phyloP scores from a whole-genome alignment of 352 stramenopile species.

The Pythium plurisporium region DNA sequence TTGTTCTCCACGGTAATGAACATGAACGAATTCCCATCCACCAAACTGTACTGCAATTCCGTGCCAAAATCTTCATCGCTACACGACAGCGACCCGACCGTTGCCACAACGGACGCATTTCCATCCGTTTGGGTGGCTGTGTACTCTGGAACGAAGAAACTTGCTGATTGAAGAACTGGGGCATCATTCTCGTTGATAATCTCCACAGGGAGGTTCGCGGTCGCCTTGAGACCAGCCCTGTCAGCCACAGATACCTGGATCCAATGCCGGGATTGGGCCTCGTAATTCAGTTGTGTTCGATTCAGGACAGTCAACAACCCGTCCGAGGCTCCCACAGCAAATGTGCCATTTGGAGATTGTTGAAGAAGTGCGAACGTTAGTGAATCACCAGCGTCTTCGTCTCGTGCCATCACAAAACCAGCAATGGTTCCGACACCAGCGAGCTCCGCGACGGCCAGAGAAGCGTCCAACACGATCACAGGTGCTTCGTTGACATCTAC shows the following conservation, averaged over 20 bases:
- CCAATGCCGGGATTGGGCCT: constrained; percentile 4
- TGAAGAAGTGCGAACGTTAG: constrained; percentile 20
- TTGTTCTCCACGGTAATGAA: constrained; percentile 43
- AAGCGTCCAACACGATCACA: constrained; percentile 14
- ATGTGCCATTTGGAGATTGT: constrained; percentile 13
- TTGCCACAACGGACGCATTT: constrained; percentile 13
- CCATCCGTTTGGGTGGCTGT: not conserved
- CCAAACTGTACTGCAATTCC: constrained; percentile 30
- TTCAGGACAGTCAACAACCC: constrained; percentile 14
- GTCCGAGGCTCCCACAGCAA: constrained; percentile 6
- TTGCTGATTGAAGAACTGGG: constrained; percentile 19
- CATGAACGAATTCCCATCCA: constrained; percentile 1
- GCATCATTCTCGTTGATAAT: constrained; percentile 24
- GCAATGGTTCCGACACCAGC: not conserved
- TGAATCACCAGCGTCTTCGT: constrained; percentile 25
- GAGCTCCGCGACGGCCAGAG: constrained; percentile 30
- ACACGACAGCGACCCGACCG: constrained; percentile 38
- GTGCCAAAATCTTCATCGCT: constrained; percentile 41
- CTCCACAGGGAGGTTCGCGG: constrained; percentile 8
- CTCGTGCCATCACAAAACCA: constrained; percentile 17
- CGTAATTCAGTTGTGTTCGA: constrained; percentile 15
- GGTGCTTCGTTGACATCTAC: constrained; percentile 51
- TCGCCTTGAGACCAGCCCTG: constrained; percentile 5
- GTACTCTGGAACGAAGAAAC: constrained; percentile 18
- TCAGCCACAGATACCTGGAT: constrained; percentile 20